Conservation (phyloP, 176 grass and related monocot species). For the Oryza meyeriana region DNA sequence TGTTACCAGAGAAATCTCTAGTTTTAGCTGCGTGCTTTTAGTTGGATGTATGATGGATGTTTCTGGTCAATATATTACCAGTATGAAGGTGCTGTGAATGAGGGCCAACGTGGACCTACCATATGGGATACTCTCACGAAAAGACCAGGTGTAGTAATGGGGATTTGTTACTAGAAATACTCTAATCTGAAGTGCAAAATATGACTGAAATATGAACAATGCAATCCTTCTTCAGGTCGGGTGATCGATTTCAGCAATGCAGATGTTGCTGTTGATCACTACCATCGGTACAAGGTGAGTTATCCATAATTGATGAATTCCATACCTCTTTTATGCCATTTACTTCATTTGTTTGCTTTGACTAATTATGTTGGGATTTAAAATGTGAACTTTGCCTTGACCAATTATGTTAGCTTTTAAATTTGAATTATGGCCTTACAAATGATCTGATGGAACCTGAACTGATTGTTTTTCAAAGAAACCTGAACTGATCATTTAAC, state of each 20-base stretch:
- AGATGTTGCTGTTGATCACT: constrained; percentile 90
- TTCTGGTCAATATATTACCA: constrained; percentile 30
- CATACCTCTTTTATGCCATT: constrained; percentile 15
- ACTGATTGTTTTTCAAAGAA: background rate
- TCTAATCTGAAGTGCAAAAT: constrained; percentile 1
- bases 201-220: constrained; percentile 12
- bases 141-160: constrained; percentile 53
- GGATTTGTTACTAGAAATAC: background rate
- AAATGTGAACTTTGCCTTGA: background rate
- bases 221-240: constrained; percentile 47
- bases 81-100: constrained; percentile 91
- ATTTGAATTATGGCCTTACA: background rate
- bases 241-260: constrained; percentile 98
- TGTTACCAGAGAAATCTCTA: constrained; percentile 8
- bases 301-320: background rate
- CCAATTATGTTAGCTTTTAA: background rate
- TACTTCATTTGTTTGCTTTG: background rate
- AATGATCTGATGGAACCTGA: background rate
- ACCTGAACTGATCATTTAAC: background rate
- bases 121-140: constrained; percentile 90
- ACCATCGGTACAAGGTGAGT: constrained; percentile 89
- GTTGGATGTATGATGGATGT: constrained; percentile 1
- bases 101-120: constrained; percentile 73
- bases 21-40: background rate
- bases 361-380: background rate